Conservation (phyloP, 805 yeast genomes). For the Saccharomycopsis lassenensis region DNA sequence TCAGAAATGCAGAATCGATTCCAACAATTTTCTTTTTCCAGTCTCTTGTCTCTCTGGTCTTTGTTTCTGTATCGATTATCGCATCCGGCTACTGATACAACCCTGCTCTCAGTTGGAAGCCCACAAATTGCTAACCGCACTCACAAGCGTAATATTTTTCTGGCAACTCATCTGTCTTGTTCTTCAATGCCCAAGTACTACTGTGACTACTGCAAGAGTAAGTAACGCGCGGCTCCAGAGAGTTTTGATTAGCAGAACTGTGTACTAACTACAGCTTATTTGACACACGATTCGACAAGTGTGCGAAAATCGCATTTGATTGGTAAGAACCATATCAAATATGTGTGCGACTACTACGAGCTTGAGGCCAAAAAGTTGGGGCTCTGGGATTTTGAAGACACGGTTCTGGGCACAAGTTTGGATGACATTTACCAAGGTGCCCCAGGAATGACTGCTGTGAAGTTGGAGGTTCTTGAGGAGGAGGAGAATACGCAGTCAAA, state of each 20-base stretch:
- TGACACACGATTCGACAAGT: constrained; percentile 83
- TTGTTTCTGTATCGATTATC: too few relatives aligned
- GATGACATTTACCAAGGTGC: constrained; percentile 27
- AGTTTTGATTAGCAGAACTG: not conserved
- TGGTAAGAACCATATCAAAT: constrained; percentile 66
- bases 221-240: constrained; percentile 15
- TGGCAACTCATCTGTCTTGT: too few relatives aligned
- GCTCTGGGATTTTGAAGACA: constrained; percentile 19
- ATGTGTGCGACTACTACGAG: constrained; percentile 68
- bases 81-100: too few relatives aligned
- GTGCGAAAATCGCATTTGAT: constrained; percentile 70
- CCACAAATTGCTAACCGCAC: not conserved
- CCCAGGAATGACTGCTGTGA: constrained; percentile 23
- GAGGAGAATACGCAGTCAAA: not conserved
- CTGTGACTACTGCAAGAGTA: constrained; percentile 72
- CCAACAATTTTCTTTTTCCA: too few relatives aligned
- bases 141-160: too few relatives aligned
- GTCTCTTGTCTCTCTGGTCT: too few relatives aligned
- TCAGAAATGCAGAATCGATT: too few relatives aligned
- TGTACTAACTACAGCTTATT: constrained; percentile 32
- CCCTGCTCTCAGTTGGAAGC: too few relatives aligned
- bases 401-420: constrained; percentile 29
- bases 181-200: constrained; percentile 61
- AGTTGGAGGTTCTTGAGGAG: constrained; percentile 3
- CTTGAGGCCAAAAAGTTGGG: constrained; percentile 20